Base-by-base conservation (phyloP, 1,284 basidiomycete genomes). In the Apiotrichum sp. region DNA sequence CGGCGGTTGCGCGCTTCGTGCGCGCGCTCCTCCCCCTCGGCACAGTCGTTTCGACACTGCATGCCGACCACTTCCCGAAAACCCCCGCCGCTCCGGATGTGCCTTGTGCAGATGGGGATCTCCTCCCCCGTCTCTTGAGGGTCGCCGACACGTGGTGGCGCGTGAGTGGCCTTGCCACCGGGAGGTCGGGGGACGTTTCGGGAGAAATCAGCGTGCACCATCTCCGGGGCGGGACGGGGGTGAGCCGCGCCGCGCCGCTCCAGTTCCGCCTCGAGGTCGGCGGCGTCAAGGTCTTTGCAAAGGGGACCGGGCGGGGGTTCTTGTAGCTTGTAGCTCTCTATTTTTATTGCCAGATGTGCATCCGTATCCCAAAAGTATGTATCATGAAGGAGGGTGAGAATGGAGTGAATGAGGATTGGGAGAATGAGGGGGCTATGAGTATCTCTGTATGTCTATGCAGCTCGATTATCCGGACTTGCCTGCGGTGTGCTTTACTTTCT, bases 291-390 rank as follows among this genome's bases (percentile, higher is more conserved):
- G 68, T 73, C 39, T 77, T 77, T 52, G 64, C 74, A 0, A 77
- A 77, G 62, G 76, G 76, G 1, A 77, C 73, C 0, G 76, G 76
- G 7, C 55, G 71, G 42, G 76, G 76, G 13, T 77, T 71, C 56
- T 62, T 77, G 31, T 77, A 57, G 31, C 29, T 33, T 9, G 32
- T 32, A 34, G 3, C 11, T 14, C 9, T 1, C 9, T 9, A 29
- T 44, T 10, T 31, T 5, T 8, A 32, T 32, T 45, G 32, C 9
- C 42, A 22, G 16, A 7, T 22, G 7, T 45, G 3, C 31, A 14
- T 13, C 11, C 29, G 29, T 29, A 36, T 47, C 45, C 45, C 45
- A 47, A 51, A 43, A 50, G 22, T 31, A 41, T n/a, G 22, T 16
- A 49, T 31, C 32, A 16, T 16, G 32, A 16, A 13, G 6, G 22